phyloP scores from a whole-genome alignment of 2,329 filamentous ascomycete genomes.

The Talaromyces pinophilus region DNA sequence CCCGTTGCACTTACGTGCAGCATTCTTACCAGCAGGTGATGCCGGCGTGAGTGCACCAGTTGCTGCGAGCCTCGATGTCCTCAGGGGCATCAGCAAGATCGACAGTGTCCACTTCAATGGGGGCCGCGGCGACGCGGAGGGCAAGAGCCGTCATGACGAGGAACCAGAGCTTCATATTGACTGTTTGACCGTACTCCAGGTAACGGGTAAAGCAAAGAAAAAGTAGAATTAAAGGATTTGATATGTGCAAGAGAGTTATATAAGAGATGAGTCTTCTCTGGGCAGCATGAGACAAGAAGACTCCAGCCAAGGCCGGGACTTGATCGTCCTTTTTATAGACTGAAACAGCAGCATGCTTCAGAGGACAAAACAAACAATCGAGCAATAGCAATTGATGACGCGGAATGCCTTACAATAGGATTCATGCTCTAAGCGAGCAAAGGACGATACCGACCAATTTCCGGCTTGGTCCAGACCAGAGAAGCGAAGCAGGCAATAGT shows the following conservation, averaged over 20 bases:
- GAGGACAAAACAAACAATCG: background rate
- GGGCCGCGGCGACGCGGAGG: constrained; percentile 11
- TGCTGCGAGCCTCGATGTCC: background rate
- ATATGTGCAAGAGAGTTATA: background rate
- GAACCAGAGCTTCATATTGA: constrained; percentile 3
- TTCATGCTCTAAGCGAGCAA: constrained; percentile 7
- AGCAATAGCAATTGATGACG: background rate
- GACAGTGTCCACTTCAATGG: background rate
- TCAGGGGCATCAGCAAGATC: background rate
- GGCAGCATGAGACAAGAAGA: background rate
- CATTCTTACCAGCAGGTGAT: background rate
- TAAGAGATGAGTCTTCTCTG: background rate
- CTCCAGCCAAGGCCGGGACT: background rate
- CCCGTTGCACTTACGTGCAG: background rate
- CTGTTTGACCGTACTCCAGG: background rate
- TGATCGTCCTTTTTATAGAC: background rate
- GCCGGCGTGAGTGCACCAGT: background rate
- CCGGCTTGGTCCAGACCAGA: background rate
- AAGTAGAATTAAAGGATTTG: background rate
- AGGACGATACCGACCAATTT: background rate
- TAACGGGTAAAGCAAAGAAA: background rate
- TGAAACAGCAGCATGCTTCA: constrained; percentile 2
- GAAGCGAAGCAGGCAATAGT: background rate
- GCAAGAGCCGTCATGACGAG: constrained; percentile 2
- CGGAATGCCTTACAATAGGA: constrained; percentile 2